Conservation (phyloP, 768 basidiomycete species). For the Lactarius tabidus region DNA sequence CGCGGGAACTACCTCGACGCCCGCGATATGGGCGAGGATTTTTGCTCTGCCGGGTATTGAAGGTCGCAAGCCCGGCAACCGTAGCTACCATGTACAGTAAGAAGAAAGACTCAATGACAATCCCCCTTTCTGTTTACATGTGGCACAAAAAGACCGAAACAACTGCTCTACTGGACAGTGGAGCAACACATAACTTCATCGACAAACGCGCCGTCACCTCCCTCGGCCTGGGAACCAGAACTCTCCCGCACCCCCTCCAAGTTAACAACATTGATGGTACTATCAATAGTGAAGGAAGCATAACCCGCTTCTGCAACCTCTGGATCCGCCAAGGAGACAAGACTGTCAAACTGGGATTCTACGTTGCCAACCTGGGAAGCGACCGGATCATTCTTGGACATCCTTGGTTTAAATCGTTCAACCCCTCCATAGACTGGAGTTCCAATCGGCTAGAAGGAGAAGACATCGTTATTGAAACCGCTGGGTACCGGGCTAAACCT, state of each 20-base stretch:
- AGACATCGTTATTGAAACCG: neutral
- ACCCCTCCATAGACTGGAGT: neutral
- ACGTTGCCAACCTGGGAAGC: no score
- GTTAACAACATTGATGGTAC: neutral
- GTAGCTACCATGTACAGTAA: no score
- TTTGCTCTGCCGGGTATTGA: no score
- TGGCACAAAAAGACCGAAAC: no score
- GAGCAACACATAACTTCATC: neutral
- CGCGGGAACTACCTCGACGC: no score
- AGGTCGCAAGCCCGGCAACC: no score
- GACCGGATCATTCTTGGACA: no score
- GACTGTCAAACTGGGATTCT: neutral
- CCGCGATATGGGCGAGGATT: no score
- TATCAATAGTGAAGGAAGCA: neutral
- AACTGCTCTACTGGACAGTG: neutral
- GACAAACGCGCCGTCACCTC: neutral
- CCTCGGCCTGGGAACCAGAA: neutral
- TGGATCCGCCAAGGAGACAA: neutral
- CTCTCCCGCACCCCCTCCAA: fast-evolving
- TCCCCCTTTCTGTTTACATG: no score
- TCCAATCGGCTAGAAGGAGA: neutral
- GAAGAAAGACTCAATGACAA: no score
- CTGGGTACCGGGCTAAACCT: neutral
- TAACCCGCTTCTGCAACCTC: neutral
- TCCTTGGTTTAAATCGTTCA: neutral